Evolutionary conservation across 2,329 filamentous ascomycete genomes (phyloP).

Genomic region (Fusarium nisikadoi): DNA sequence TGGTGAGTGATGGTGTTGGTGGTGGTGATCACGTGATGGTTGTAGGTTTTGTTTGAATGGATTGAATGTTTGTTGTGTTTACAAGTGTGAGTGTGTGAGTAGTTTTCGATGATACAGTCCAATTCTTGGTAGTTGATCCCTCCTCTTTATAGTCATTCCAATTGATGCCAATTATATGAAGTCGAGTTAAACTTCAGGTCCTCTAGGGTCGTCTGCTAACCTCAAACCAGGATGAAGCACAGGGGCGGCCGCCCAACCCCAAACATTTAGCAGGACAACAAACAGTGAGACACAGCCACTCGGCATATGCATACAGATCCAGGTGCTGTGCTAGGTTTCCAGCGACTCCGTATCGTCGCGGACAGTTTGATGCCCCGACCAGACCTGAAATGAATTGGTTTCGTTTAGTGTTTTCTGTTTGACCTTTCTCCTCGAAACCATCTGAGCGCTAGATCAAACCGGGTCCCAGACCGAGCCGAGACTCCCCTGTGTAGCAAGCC

Average conservation of each 20-base stretch:
- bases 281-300: conserved; percentile 19
- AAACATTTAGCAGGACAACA: background rate
- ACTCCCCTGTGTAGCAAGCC: conserved; percentile 13
- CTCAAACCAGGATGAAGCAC: conserved; percentile 36
- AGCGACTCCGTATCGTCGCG: conserved; percentile 2
- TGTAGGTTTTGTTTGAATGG: background rate
- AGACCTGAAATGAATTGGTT: conserved; percentile 5
- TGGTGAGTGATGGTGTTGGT: background rate
- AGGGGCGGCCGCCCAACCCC: conserved; percentile 19
- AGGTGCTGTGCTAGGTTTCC: background rate
- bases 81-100: background rate
- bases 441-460: conserved; percentile 24
- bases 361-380: conserved; percentile 28
- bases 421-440: background rate
- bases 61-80: conserved; percentile 5
- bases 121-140: background rate
- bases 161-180: background rate
- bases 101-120: background rate
- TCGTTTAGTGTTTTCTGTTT: conserved; percentile 12
- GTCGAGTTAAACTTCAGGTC: conserved; percentile 8
- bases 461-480: conserved; percentile 8
- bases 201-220: conserved; percentile 12
- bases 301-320: conserved; percentile 1
- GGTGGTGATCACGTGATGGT: background rate
- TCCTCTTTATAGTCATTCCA: conserved; percentile 22